A percentile compares a stretch with the other conserved stretches of the same genome.
phyloP scores from a whole-genome alignment of 495 filamentous ascomycete species.

The Penicillium cosmopolitanum region DNA sequence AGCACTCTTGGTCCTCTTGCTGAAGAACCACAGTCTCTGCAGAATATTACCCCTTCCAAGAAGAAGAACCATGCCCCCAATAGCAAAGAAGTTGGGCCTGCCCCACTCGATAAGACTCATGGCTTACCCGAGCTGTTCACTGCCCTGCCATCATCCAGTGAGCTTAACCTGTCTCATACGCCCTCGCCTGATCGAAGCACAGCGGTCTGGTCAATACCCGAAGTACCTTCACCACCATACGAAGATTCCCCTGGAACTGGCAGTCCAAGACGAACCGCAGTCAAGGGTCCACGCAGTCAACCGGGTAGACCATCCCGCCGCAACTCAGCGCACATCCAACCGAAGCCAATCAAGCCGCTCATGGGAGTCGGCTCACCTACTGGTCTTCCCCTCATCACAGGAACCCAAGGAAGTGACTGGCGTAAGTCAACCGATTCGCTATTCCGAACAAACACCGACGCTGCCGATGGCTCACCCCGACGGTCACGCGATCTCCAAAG shows the following conservation, averaged over 20 bases:
- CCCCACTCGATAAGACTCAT: slow-evolving; percentile 8
- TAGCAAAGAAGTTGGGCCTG: slow-evolving; percentile 12
- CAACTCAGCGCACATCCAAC: slow-evolving; percentile 23
- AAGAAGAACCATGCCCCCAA: slow-evolving; percentile 29
- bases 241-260: slow-evolving; percentile 31
- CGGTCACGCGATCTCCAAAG: slow-evolving; percentile 14
- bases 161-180: slow-evolving; percentile 32
- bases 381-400: slow-evolving; percentile 25
- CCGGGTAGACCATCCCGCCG: slow-evolving; percentile 29
- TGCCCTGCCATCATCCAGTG: slow-evolving; percentile 25
- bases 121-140: slow-evolving; percentile 35
- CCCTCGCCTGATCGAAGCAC: slow-evolving; percentile 39
- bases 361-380: slow-evolving; percentile 16
- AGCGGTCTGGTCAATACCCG: slow-evolving; percentile 34
- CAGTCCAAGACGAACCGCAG: slow-evolving; percentile 40
- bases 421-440: slow-evolving; percentile 28
- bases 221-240: slow-evolving; percentile 26
- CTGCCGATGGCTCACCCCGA: slow-evolving; percentile 8
- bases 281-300: slow-evolving; percentile 46
- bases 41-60: slow-evolving; percentile 26
- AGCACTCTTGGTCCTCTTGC: slow-evolving; percentile 29
- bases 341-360: slow-evolving; percentile 21
- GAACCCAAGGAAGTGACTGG: slow-evolving; percentile 33
- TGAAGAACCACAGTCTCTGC: slow-evolving; percentile 23
- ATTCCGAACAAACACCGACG: slow-evolving; percentile 22